Base-by-base conservation (phyloP, 1,284 basidiomycete species). In the Phaffia rhodozyma region DNA sequence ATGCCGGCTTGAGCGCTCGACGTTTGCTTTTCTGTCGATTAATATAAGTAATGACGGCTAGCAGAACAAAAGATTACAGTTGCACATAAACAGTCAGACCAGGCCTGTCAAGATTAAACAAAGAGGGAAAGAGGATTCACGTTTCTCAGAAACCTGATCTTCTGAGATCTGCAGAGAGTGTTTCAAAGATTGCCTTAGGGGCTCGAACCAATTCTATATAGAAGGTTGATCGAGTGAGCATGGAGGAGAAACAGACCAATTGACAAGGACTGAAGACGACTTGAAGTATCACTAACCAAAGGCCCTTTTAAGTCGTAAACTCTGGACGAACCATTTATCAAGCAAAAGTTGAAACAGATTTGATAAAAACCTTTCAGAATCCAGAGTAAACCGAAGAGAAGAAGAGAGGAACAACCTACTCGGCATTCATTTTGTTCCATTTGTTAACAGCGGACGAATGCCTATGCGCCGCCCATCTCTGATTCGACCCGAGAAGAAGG, bases 361-460 rank as follows among this genome's bases (percentile, higher is more conserved):
- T 9, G 32, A n/a, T n/a, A 34, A 34, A 4, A 34, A 34, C 32
- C 2, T 11, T 16, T 5, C 16, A 5, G 16, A 11, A 43, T 16
- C 38, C 13, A 7, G 2, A 43, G 13, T 16, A 16, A 2, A 16
- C 2, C 38, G 38, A 43, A 11, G 13, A 7, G 38, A 43, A 11
- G 16, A 21, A 11, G 48, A 50, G 20, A 52, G 3, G 11, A 13
- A 50, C 4, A 23, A 25, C 16, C 1, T 18, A 38, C 38, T 61
- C 60, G 30, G 34, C 50, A 53, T 61, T 61, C 60, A 61, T 61
- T 29, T 61, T 61, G 27, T 61, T 61, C 60, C 60, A 61, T 20
- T 61, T 51, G 30, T 47, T 25, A 11, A 29, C 60, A 2, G 9
- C 16, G 3, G 60, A 38, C 23, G 38, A 51, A 53, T 61, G 60